phyloP scores from a whole-genome alignment of 345 rosid species.

The Dipteronia sinensis region DNA sequence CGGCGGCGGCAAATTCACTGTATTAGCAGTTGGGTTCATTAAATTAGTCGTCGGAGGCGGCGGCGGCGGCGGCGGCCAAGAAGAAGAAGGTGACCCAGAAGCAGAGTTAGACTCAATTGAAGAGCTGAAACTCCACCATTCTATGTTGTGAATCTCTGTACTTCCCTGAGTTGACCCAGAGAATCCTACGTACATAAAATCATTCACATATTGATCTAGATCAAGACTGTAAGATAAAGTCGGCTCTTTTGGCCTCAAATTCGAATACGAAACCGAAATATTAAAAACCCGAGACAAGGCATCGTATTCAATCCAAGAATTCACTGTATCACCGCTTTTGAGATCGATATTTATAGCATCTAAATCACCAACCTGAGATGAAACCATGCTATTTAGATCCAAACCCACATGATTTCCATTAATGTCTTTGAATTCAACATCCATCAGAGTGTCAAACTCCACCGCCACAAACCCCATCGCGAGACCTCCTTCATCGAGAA shows the following conservation, averaged over 20 bases:
- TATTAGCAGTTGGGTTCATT: conserved; percentile 72
- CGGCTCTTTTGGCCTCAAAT: conserved; percentile 77
- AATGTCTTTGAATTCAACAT: conserved; percentile 75
- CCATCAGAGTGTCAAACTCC: conserved; percentile 95
- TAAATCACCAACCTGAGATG: conserved; percentile 67
- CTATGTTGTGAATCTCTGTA: conserved; percentile 89
- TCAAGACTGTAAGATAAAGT: conserved; percentile 59
- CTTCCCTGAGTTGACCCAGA: conserved; percentile 99
- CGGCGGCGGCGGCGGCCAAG: conserved; percentile 63
- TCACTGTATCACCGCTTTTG: conserved; percentile 85
- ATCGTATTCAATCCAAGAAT: conserved; percentile 87
- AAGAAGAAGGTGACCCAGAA: conserved; percentile 26
- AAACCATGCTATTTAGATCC: conserved; percentile 84
- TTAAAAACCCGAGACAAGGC: conserved; percentile 46
- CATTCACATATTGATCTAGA: conserved; percentile 75
- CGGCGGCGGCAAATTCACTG: conserved; percentile 63
- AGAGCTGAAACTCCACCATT: conserved; percentile 96
- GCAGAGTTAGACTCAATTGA: conserved; percentile 51
- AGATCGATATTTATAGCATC: conserved; percentile 70
- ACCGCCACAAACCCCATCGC: conserved; percentile 76
- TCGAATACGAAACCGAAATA: conserved; percentile 78
- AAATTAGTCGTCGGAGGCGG: conserved; percentile 70
- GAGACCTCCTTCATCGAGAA: conserved; percentile 40
- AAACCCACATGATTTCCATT: conserved; percentile 97
- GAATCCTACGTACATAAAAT: conserved; percentile 95